phyloP scores from a whole-genome alignment of 139 green algal species.

The Yamagishiella unicocca region DNA sequence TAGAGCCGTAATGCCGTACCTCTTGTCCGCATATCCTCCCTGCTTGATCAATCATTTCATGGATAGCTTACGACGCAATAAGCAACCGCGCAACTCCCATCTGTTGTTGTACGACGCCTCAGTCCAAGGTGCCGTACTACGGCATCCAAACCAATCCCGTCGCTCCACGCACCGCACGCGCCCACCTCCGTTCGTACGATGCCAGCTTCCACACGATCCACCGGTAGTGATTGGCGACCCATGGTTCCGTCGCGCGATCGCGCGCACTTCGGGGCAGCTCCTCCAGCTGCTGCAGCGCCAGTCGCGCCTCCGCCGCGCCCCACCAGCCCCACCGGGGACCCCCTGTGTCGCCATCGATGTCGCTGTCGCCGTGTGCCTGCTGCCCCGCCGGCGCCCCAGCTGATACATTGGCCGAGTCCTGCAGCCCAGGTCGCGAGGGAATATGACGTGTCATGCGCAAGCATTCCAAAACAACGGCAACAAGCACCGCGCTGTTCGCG shows the following conservation, averaged over 20 bases:
- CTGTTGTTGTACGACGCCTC: too few relatives aligned
- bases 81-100: too few relatives aligned
- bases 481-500: too few relatives aligned
- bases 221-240: constrained; percentile 75
- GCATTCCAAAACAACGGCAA: too few relatives aligned
- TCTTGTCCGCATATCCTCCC: not conserved
- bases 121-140: not conserved
- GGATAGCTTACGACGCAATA: too few relatives aligned
- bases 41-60: not conserved
- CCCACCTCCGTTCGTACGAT: constrained; percentile 56
- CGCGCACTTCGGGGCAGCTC: not conserved
- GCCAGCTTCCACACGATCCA: constrained; percentile 88
- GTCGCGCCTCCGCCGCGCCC: constrained; percentile 27
- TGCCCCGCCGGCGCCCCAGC: not conserved
- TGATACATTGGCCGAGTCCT: too few relatives aligned
- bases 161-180: too few relatives aligned
- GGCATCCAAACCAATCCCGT: not conserved
- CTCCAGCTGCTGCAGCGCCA: constrained; percentile 15
- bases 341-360: not conserved
- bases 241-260: constrained; percentile 54
- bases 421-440: too few relatives aligned
- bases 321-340: constrained; percentile 5
- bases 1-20: not conserved
- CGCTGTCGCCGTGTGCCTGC: not conserved
- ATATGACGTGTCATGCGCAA: too few relatives aligned